Evolutionary conservation across 2,329 filamentous ascomycete genomes (phyloP).

Genomic region (Amauroascus verrucosus): DNA sequence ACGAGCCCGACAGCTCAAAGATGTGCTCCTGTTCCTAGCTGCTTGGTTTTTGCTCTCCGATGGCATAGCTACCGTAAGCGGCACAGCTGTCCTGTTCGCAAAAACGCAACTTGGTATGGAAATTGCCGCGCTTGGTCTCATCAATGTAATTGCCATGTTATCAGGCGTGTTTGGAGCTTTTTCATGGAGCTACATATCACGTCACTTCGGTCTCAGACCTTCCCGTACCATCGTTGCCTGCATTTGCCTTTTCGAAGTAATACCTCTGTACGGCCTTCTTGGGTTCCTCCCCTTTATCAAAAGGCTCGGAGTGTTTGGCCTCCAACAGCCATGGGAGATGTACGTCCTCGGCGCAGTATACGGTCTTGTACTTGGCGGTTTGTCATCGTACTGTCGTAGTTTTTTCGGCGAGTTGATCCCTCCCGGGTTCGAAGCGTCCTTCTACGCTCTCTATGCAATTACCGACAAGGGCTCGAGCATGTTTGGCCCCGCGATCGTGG

Average conservation of each 20-base stretch:
- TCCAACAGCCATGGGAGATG: slow-evolving; percentile 97
- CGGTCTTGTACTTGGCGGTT: slow-evolving; percentile 84
- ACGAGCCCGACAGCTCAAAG: slow-evolving; percentile 62
- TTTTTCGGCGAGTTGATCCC: slow-evolving; percentile 91
- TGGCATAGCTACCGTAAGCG: slow-evolving; percentile 85
- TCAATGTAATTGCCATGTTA: slow-evolving; percentile 83
- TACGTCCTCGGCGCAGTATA: slow-evolving; percentile 84
- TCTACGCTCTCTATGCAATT: slow-evolving; percentile 93
- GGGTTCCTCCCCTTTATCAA: slow-evolving; percentile 76
- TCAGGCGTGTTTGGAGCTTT: slow-evolving; percentile 81
- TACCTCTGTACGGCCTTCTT: slow-evolving; percentile 80
- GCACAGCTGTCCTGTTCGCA: slow-evolving; percentile 88
- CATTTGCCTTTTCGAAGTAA: slow-evolving; percentile 80
- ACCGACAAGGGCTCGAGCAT: slow-evolving; percentile 93
- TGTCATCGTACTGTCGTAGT: slow-evolving; percentile 84
- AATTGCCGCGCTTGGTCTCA: slow-evolving; percentile 75
- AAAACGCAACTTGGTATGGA: slow-evolving; percentile 89
- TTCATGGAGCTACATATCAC: slow-evolving; percentile 72
- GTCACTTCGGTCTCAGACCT: slow-evolving; percentile 57
- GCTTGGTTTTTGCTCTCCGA: slow-evolving; percentile 95
- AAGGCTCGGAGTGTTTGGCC: slow-evolving; percentile 62
- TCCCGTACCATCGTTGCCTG: slow-evolving; percentile 88
- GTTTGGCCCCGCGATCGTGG: slow-evolving; percentile 90
- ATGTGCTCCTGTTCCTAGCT: slow-evolving; percentile 73
- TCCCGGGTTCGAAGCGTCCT: slow-evolving; percentile 85